Percentiles rank a stretch among this genome's conserved stretches.
phyloP scores from a whole-genome alignment of 106 monocot species.

The Phalaenopsis aphrodite region DNA sequence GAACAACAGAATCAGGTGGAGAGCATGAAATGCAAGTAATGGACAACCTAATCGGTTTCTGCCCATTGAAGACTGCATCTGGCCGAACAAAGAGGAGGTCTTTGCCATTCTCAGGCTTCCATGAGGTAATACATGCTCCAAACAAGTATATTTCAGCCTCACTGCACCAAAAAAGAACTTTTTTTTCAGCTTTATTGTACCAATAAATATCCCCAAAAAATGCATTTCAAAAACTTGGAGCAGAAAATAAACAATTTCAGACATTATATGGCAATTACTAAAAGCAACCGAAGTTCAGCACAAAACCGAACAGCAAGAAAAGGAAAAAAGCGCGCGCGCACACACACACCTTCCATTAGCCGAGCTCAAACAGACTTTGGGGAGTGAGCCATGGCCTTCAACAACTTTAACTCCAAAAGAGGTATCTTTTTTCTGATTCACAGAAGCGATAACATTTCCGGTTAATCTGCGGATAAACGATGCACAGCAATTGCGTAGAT shows the following conservation, averaged over 20 bases:
- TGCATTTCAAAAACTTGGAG: not conserved
- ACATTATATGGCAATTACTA: no score
- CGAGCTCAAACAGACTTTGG: slow-evolving; percentile 43
- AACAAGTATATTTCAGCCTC: slow-evolving; percentile 92
- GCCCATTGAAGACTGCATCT: slow-evolving; percentile 94
- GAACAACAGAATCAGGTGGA: not conserved
- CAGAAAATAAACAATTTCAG: no score
- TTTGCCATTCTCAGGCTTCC: slow-evolving; percentile 56
- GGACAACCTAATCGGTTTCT: slow-evolving; percentile 85
- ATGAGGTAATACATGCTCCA: slow-evolving; percentile 89
- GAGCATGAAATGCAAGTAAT: not conserved
- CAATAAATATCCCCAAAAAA: not conserved
- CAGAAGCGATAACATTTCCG: slow-evolving; percentile 1
- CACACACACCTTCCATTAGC: slow-evolving; percentile 33
- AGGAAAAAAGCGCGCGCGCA: not conserved
- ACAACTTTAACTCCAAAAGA: slow-evolving; percentile 29
- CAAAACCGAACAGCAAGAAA: not conserved
- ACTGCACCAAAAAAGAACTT: slow-evolving; percentile 29
- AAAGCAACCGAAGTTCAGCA: no score
- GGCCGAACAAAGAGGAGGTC: slow-evolving; percentile 91
- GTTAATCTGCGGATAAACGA: not conserved
- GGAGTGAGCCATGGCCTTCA: slow-evolving; percentile 57
- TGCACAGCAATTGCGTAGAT: not conserved
- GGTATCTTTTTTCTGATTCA: slow-evolving; percentile 17
- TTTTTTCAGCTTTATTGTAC: slow-evolving; percentile 72